phyloP scores from a whole-genome alignment of 2,329 filamentous ascomycete species.

The Polytolypa hystricis region DNA sequence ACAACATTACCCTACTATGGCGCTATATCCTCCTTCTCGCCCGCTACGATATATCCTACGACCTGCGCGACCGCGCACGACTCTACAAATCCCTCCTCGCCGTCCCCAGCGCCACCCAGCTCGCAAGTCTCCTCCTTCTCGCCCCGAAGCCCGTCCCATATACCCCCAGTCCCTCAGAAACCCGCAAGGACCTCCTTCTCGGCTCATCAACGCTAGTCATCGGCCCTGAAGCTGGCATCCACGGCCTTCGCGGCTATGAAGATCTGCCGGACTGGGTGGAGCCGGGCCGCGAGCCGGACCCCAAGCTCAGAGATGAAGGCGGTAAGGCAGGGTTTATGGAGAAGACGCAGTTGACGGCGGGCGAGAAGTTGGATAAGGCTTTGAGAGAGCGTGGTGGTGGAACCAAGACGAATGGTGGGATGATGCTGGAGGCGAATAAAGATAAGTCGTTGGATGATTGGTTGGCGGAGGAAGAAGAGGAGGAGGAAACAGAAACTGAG shows the following conservation, averaged over 20 bases:
- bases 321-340: conserved; percentile 25
- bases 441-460: conserved; percentile 86
- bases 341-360: conserved; percentile 41
- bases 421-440: conserved; percentile 28
- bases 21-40: conserved; percentile 74
- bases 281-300: conserved; percentile 67
- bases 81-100: conserved; percentile 77
- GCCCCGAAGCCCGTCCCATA: conserved; percentile 92
- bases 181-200: conserved; percentile 62
- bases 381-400: conserved; percentile 31
- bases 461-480: conserved; percentile 62
- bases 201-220: conserved; percentile 80
- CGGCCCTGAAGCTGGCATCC: conserved; percentile 60
- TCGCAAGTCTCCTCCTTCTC: conserved; percentile 80
- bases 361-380: conserved; percentile 32
- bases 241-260: conserved; percentile 69
- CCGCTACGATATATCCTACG: conserved; percentile 89
- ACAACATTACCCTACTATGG: conserved; percentile 70
- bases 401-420: conserved; percentile 12
- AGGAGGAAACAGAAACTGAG: conserved; percentile 42
- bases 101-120: conserved; percentile 62
- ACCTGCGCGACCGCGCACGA: conserved; percentile 80
- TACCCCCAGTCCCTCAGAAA: conserved; percentile 78
- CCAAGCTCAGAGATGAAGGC: conserved; percentile 55
- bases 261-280: conserved; percentile 74